phyloP scores from a whole-genome alignment of 1,284 basidiomycete genomes.

The Prillingera fragicola region DNA sequence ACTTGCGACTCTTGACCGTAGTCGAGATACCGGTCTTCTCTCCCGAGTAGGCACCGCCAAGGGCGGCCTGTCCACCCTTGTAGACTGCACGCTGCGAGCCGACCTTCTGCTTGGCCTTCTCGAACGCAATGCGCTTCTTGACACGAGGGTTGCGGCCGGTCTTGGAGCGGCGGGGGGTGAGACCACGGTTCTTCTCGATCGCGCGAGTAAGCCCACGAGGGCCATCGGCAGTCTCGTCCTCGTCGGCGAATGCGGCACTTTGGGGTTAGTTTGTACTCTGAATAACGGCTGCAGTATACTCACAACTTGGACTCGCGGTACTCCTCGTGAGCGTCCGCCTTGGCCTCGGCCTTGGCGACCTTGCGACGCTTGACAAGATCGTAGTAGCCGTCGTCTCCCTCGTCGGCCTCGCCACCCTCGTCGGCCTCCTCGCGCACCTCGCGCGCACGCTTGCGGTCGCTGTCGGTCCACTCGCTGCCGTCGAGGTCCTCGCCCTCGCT shows the following conservation, averaged over 20 bases:
- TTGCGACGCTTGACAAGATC: slow-evolving; percentile 72
- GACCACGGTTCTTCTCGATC: slow-evolving; percentile 85
- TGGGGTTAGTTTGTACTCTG: not conserved
- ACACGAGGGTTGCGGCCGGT: slow-evolving; percentile 85
- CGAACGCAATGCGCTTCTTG: slow-evolving; percentile 87
- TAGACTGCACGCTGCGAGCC: slow-evolving; percentile 80
- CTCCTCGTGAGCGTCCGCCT: slow-evolving; percentile 73
- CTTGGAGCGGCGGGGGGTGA: slow-evolving; percentile 81
- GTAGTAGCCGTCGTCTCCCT: slow-evolving; percentile 67
- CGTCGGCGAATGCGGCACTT: slow-evolving; percentile 54
- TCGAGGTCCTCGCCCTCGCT: slow-evolving; percentile 45
- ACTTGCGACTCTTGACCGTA: slow-evolving; percentile 74
- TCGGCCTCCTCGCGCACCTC: slow-evolving; percentile 49
- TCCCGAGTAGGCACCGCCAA: slow-evolving; percentile 51
- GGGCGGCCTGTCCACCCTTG: slow-evolving; percentile 66
- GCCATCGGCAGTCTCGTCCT: slow-evolving; percentile 52
- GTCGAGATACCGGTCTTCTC: slow-evolving; percentile 72
- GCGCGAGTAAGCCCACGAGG: slow-evolving; percentile 81
- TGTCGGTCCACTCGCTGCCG: slow-evolving; percentile 49
- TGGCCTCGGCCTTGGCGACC: slow-evolving; percentile 66
- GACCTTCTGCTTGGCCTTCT: slow-evolving; percentile 87
- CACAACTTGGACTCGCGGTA: slow-evolving; percentile 61
- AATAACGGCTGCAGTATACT: slow-evolving; percentile 20
- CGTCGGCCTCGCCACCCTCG: slow-evolving; percentile 47
- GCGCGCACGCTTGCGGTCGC: slow-evolving; percentile 51